Base-by-base conservation (phyloP, 2,329 filamentous ascomycete species). In the Penicillium brasilianum region DNA sequence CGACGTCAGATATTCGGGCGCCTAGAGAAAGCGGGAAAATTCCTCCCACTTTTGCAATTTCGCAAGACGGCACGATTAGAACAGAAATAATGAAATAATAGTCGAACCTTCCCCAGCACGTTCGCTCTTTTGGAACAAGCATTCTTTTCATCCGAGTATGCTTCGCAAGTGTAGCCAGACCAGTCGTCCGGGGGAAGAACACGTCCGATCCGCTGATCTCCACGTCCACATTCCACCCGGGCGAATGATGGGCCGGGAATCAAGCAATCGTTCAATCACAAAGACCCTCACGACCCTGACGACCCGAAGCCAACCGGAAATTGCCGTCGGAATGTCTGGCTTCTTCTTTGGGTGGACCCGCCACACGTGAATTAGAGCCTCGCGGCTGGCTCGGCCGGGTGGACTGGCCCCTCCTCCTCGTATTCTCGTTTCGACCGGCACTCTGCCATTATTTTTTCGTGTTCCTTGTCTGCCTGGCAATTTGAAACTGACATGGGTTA, bases 291-390 rank as follows among this genome's bases (percentile, higher is more conserved):
- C 11, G 25, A 48, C 25, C 25, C 44, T 30, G 25, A 48, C 25
- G 16, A 48, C 9, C 8, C 11, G 16, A 30, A n/a, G 3, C 22
- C 25, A 48, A 28, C 28, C 44, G 44, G 48, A 50, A 20, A 50
- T 30, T 28, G 48, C 48, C 48, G 48, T 50, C 14, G 11, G 28
- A 18, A 7, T 11, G 53, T 59, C 50, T 46, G 62, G 51, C 36
- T 43, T 36, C 25, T 28, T 41, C 44, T 10, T 10, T 30, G 13
- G 14, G 55, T 49, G 34, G 55, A 30, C 55, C 55, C 44, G 28
- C 44, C 32, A 53, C 58, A 60, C 62, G 57, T 60, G 62, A 64
- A 55, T 34, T 59, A 57, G 63, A 65, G 63, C 57, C 62, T 62
- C 60, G 32, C 62, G 59, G 53, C 41, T 61, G 56, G 49, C 44